Evolutionary conservation across 306 rosid species (phyloP).

Genomic region (Chamaecrista fasciculata): DNA sequence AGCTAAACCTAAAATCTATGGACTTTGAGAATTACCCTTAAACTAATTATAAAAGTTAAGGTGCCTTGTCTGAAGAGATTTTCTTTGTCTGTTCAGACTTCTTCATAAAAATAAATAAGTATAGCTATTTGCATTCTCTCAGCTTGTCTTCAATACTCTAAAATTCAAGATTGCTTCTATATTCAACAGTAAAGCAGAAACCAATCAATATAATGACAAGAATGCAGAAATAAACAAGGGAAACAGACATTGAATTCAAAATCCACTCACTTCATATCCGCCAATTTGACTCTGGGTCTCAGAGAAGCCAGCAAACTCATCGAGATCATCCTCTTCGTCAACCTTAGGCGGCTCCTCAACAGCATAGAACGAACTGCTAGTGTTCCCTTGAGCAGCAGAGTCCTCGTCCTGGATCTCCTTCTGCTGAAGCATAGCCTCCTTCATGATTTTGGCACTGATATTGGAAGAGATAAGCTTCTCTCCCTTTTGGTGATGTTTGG

Average conservation of each 20-base stretch:
- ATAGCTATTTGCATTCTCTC: not conserved
- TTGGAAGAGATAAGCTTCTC: slow-evolving; percentile 51
- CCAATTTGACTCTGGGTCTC: slow-evolving; percentile 54
- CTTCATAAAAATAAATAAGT: not conserved
- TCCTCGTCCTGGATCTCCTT: slow-evolving; percentile 56
- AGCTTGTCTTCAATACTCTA: not conserved
- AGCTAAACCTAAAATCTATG: not conserved
- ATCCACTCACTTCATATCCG: slow-evolving; percentile 43
- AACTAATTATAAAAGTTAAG: not conserved
- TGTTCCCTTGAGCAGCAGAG: slow-evolving; percentile 14
- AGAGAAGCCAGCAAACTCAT: slow-evolving; percentile 58
- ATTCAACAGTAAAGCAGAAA: not conserved
- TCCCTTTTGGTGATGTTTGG: slow-evolving; percentile 63
- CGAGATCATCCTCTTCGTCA: slow-evolving; percentile 48
- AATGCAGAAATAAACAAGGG: not conserved
- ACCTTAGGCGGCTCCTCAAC: slow-evolving; percentile 30
- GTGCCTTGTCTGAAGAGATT: not conserved
- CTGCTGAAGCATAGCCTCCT: slow-evolving; percentile 72
- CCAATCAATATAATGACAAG: not conserved
- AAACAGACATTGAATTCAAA: not conserved
- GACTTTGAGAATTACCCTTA: not conserved
- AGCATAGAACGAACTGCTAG: slow-evolving; percentile 25
- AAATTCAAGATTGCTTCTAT: not conserved
- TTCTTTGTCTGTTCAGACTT: not conserved
- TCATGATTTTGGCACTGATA: slow-evolving; percentile 75